Conservation (phyloP, 75 land plant genomes). For the Pinus taeda region DNA sequence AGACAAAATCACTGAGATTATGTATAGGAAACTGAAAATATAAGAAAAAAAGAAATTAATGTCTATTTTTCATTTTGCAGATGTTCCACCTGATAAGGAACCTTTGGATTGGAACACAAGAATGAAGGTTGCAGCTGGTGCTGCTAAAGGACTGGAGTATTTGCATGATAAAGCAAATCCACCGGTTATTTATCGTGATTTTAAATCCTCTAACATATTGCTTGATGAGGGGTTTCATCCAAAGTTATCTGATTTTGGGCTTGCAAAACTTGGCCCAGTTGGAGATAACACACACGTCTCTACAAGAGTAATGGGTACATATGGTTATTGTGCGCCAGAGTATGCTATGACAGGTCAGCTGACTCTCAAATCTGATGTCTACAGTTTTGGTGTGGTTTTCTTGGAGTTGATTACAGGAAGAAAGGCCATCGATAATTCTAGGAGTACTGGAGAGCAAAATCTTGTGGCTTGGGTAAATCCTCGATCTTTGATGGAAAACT, state of each 20-base stretch:
- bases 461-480: slow-evolving; percentile 53
- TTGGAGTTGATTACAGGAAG: slow-evolving; percentile 52
- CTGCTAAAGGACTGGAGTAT: slow-evolving; percentile 81
- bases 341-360: slow-evolving; percentile 91
- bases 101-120: slow-evolving; percentile 91
- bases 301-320: slow-evolving; percentile 84
- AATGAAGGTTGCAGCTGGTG: slow-evolving; percentile 94
- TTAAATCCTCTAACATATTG: slow-evolving; percentile 78
- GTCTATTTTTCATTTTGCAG: slow-evolving; percentile 29
- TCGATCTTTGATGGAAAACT: background rate
- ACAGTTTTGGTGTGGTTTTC: slow-evolving; percentile 57
- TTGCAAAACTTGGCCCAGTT: slow-evolving; percentile 88
- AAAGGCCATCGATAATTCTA: slow-evolving; percentile 52
- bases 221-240: slow-evolving; percentile 75
- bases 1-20: background rate
- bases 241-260: slow-evolving; percentile 83
- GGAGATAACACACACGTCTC: slow-evolving; percentile 89
- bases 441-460: slow-evolving; percentile 52
- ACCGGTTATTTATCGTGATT: slow-evolving; percentile 80
- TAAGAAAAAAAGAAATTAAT: background rate
- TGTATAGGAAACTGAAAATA: background rate
- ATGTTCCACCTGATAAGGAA: slow-evolving; percentile 72
- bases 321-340: slow-evolving; percentile 88
- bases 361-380: slow-evolving; percentile 38
- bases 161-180: slow-evolving; percentile 84